Percentiles rank a stretch among this genome's conserved stretches.
phyloP scores from a whole-genome alignment of 352 stramenopile genomes.

The Elongisporangium prolatum region DNA sequence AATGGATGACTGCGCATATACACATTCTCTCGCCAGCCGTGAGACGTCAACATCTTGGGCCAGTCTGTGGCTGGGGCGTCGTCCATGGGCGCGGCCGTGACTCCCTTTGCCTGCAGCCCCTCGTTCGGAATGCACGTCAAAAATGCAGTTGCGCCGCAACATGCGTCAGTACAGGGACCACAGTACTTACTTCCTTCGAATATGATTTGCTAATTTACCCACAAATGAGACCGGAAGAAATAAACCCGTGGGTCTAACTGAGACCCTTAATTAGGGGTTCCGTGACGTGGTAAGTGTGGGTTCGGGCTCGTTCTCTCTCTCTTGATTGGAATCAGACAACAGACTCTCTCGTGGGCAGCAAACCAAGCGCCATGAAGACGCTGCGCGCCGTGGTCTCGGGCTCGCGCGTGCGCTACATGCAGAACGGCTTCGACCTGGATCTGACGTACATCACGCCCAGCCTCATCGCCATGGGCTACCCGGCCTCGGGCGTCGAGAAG shows the following conservation, averaged over 20 bases:
- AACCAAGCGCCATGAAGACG: slow-evolving; percentile 50
- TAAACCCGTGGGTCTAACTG: no score
- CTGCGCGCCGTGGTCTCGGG: slow-evolving; percentile 72
- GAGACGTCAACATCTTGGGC: neutral
- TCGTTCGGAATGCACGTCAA: neutral
- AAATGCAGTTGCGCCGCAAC: no score
- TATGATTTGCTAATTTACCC: neutral
- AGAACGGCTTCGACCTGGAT: slow-evolving; percentile 82
- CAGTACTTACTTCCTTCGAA: neutral
- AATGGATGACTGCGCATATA: neutral
- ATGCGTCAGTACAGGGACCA: neutral
- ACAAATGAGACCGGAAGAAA: neutral
- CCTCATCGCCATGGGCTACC: slow-evolving; percentile 82
- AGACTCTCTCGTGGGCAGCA: neutral
- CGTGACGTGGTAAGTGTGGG: neutral
- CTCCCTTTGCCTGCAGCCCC: neutral
- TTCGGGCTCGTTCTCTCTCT: slow-evolving; percentile 1
- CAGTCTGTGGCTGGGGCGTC: no score
- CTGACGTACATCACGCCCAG: slow-evolving; percentile 82
- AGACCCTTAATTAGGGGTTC: neutral
- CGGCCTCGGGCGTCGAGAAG: slow-evolving; percentile 76
- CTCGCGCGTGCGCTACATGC: slow-evolving; percentile 78
- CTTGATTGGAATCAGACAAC: neutral
- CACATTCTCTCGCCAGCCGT: neutral
- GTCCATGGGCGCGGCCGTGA: neutral